Percentiles rank a stretch among this genome's conserved stretches.
These are phyloP conservation scores for Trifolium pratense DNA, from an alignment of 306 rosid species.

Conservation along the genomic window DNA sequence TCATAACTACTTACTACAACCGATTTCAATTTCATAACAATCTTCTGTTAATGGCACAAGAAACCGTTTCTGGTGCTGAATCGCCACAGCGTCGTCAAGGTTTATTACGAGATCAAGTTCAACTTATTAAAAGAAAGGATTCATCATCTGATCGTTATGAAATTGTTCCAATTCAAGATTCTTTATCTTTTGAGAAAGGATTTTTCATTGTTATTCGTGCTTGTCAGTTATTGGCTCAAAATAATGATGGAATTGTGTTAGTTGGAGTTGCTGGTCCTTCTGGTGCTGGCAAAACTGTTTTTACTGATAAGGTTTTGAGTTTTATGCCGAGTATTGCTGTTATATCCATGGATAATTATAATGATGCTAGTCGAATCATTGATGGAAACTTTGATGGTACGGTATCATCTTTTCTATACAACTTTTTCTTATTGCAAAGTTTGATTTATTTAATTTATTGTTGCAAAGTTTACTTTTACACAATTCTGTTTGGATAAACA, in stretches of 20 bases:
- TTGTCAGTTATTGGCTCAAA: conserved; percentile 89
- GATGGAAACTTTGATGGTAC: conserved; percentile 98
- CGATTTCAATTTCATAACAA: no score
- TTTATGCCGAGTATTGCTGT: conserved; percentile 97
- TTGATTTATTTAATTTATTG: neutral
- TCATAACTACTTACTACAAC: no score
- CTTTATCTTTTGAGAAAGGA: conserved; percentile 92
- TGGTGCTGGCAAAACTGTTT: conserved; percentile 97
- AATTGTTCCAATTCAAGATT: conserved; percentile 76
- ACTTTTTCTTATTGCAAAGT: neutral
- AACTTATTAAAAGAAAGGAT: conserved; percentile 76
- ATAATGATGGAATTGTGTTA: conserved; percentile 79
- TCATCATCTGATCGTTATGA: conserved; percentile 66
- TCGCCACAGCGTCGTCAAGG: conserved; percentile 75
- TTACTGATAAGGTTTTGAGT: conserved; percentile 86
- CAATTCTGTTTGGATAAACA: no score
- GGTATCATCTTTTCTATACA: neutral
- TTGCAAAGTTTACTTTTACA: no score
- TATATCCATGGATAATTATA: conserved; percentile 94
- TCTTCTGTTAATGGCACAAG: conserved; percentile 91
- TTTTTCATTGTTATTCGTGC: conserved; percentile 96
- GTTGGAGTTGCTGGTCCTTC: conserved; percentile 99
- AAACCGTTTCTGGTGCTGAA: conserved; percentile 61
- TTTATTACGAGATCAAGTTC: conserved; percentile 87
- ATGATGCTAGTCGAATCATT: conserved; percentile 88